Percentiles rank a stretch among this genome's conserved stretches.
phyloP scores from a whole-genome alignment of 345 rosid species.

The Turnera subulata region DNA sequence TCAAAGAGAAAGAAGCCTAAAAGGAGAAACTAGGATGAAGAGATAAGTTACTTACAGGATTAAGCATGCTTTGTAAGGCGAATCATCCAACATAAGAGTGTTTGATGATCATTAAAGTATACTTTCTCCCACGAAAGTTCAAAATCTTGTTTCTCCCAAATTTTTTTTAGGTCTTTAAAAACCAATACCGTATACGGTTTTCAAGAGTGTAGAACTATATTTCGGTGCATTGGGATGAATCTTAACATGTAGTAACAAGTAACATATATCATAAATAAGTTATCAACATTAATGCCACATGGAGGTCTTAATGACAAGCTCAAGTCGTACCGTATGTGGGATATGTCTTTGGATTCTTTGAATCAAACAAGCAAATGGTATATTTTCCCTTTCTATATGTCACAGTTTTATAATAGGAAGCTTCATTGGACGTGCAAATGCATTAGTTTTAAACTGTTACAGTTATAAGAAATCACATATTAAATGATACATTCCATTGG shows the following conservation, averaged over 20 bases:
- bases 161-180: slow-evolving; percentile 64
- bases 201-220: slow-evolving; percentile 57
- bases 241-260: too few species aligned
- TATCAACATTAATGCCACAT: too few species aligned
- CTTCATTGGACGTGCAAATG: too few species aligned
- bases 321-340: too few species aligned
- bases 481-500: too few species aligned
- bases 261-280: too few species aligned
- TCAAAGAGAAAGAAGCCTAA: not conserved
- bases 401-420: too few species aligned
- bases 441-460: too few species aligned
- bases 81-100: slow-evolving; percentile 78
- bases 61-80: slow-evolving; percentile 94
- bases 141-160: slow-evolving; percentile 68
- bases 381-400: too few species aligned
- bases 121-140: slow-evolving; percentile 64
- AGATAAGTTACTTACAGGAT: slow-evolving; percentile 81
- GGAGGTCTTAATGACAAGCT: too few species aligned
- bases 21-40: not conserved
- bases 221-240: slow-evolving; percentile 56
- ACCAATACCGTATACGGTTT: slow-evolving; percentile 60
- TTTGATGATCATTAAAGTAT: slow-evolving; percentile 62
- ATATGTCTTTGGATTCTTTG: too few species aligned
- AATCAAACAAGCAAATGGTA: too few species aligned
- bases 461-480: not conserved